These are phyloP conservation scores for Aspergillus coremiiformis DNA, from an alignment of 495 filamentous ascomycete species.

Conservation along the genomic window DNA sequence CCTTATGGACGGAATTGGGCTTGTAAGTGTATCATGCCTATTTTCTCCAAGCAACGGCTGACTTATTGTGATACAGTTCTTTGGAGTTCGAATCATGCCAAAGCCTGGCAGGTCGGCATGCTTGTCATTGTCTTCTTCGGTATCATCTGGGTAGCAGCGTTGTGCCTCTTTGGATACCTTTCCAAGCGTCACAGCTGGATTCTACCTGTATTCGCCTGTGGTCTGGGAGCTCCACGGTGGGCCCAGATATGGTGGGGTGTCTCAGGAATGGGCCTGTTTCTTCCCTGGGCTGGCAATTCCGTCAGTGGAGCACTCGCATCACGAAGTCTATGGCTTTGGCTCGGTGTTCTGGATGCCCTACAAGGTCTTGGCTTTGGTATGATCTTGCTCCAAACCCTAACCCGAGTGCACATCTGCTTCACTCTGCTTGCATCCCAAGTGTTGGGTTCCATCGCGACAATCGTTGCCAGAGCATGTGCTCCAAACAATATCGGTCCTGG, in stretches of 20 bases:
- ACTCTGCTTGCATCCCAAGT: constrained; percentile 44
- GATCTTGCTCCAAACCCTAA: constrained; percentile 45
- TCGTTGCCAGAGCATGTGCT: constrained; percentile 39
- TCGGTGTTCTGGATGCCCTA: constrained; percentile 41
- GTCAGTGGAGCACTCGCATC: constrained; percentile 39
- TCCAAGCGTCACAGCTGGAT: constrained; percentile 45
- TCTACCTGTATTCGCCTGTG: constrained; percentile 43
- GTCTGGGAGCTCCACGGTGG: constrained; percentile 44
- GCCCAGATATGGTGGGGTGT: constrained; percentile 48
- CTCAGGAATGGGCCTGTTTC: constrained; percentile 38
- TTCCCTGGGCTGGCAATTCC: constrained; percentile 44
- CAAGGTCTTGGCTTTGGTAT: constrained; percentile 47
- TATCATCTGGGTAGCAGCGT: constrained; percentile 33
- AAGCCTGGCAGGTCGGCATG: constrained; percentile 37
- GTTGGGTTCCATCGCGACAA: constrained; percentile 44
- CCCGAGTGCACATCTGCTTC: constrained; percentile 44
- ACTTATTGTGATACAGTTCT: constrained; percentile 25
- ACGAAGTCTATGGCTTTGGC: constrained; percentile 45
- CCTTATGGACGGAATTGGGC: constrained; percentile 46
- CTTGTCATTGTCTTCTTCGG: constrained; percentile 42
- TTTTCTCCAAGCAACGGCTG: neutral
- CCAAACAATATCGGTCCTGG: constrained; percentile 44
- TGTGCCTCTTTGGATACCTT: constrained; percentile 34
- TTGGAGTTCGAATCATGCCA: constrained; percentile 41
- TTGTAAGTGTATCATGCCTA: constrained; percentile 24